Conservation (phyloP, 2,329 filamentous ascomycete genomes). For the Aspergillaceae sp. region DNA sequence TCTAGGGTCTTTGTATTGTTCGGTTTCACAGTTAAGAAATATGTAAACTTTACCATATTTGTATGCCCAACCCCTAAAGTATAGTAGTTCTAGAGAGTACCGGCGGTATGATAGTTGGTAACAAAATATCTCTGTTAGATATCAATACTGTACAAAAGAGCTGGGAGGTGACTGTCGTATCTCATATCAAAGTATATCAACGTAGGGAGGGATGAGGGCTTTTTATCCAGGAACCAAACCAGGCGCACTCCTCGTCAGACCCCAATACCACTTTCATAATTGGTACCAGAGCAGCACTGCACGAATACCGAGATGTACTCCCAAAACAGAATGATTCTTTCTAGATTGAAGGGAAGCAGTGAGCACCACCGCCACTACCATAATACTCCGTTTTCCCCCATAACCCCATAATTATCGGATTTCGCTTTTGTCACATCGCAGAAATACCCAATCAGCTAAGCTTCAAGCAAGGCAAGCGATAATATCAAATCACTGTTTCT, state of each 20-base stretch:
- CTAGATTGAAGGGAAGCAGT: not conserved
- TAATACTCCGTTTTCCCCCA: slow-evolving; percentile 9
- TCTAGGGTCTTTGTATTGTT: slow-evolving; percentile 4
- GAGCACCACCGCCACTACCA: not conserved
- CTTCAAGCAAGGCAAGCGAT: not conserved
- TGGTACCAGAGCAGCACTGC: too few species aligned
- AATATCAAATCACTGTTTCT: slow-evolving; percentile 18
- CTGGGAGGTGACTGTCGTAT: not conserved
- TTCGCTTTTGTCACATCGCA: not conserved
- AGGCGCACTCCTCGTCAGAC: too few species aligned
- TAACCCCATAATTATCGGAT: slow-evolving; percentile 4
- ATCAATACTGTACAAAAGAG: slow-evolving; percentile 1
- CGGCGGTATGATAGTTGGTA: not conserved
- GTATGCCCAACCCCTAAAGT: not conserved
- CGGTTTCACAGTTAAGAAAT: slow-evolving; percentile 5
- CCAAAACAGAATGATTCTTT: too few species aligned
- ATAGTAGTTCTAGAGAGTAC: not conserved
- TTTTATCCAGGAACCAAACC: too few species aligned
- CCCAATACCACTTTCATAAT: too few species aligned
- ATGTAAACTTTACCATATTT: slow-evolving; percentile 5
- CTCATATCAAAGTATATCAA: not conserved
- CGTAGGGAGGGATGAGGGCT: too few species aligned
- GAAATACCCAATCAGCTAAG: not conserved
- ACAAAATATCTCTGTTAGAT: not conserved
- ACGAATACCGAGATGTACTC: too few species aligned